Evolutionary conservation across 2,329 filamentous ascomycete species (phyloP).

Genomic region (Cercospora beticola): DNA sequence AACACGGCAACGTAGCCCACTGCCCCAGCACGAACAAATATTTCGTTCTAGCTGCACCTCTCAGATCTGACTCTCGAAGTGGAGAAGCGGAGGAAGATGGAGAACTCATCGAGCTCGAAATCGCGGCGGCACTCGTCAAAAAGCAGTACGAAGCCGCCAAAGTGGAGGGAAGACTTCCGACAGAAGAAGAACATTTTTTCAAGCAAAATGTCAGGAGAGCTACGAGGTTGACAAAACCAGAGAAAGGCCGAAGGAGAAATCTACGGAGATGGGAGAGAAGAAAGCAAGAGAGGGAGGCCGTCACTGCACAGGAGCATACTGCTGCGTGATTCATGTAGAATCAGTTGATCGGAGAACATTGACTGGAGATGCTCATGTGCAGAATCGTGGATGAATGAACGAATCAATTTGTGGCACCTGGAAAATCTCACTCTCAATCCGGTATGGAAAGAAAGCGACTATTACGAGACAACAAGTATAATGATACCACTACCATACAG

Average conservation of each 20-base stretch:
- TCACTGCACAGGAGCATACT: too few species aligned
- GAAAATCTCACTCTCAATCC: too few species aligned
- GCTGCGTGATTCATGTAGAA: background rate
- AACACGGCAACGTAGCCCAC: background rate
- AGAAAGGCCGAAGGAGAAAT: background rate
- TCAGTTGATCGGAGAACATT: background rate
- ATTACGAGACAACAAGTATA: background rate
- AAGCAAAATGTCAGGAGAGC: background rate
- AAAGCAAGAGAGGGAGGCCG: background rate
- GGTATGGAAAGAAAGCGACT: too few species aligned
- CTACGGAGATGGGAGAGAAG: background rate
- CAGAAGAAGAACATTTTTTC: background rate
- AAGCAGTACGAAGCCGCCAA: background rate
- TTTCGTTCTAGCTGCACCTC: background rate
- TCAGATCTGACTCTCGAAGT: background rate
- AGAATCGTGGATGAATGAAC: background rate
- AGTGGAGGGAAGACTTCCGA: background rate
- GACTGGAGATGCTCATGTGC: background rate
- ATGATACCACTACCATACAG: conserved; percentile 1
- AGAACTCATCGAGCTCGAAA: background rate
- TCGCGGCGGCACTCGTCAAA: background rate
- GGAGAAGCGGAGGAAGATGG: background rate
- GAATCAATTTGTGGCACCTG: too few species aligned
- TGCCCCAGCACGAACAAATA: background rate
- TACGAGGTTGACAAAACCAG: background rate